Evolutionary conservation across 2,329 filamentous ascomycete species (phyloP), one percentile per base, ranked within the genome.

Genomic region (Ophiocordyceps robertsii): DNA sequence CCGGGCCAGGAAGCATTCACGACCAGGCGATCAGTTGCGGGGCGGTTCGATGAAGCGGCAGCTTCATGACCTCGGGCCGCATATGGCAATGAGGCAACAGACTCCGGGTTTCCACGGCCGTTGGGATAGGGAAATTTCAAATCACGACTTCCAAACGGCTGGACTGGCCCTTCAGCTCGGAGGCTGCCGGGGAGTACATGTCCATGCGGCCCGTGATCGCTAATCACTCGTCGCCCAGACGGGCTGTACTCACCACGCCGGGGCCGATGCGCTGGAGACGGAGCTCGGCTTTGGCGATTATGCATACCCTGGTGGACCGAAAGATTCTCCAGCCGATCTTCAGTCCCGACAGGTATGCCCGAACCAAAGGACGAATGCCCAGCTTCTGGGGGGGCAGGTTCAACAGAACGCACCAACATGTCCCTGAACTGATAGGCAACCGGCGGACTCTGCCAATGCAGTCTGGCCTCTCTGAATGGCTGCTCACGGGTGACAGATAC

Each of bases 401-500:
- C 70, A 48, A 71, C 65, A 7, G 68, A 73, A 9, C 53, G 66
- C 13, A 72, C 59, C 45, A 69, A 53, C 49, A 66, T 59, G 33
- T 73, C 69, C 48, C 65, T 62, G 12, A 60, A 43, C 13, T 46
- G 48, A 42, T 45, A 40, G 7, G 43, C 44, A 13, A 43, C 21
- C 13, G 50, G 27, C 56, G 55, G 39, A 58, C 55, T 37, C 51
- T 45, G 47, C 17, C 51, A 53, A 39, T 50, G 51, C 16, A 54
- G 51, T 37, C 50, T 47, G 17, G 49, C 4, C 8, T 19, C 32
- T 11, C 6, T 1, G 11, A 12, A 9, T 6, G 17, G 13, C 12
- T 37, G 32, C 21, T 29, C 49, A 49, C 46, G 44, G 24, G 50
- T 47, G 39, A 47, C 41, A 43, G 48, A 49, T 40, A 49, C 54